Evolutionary conservation across 2,329 filamentous ascomycete species (phyloP).

Genomic region (Colletotrichum australisinense): DNA sequence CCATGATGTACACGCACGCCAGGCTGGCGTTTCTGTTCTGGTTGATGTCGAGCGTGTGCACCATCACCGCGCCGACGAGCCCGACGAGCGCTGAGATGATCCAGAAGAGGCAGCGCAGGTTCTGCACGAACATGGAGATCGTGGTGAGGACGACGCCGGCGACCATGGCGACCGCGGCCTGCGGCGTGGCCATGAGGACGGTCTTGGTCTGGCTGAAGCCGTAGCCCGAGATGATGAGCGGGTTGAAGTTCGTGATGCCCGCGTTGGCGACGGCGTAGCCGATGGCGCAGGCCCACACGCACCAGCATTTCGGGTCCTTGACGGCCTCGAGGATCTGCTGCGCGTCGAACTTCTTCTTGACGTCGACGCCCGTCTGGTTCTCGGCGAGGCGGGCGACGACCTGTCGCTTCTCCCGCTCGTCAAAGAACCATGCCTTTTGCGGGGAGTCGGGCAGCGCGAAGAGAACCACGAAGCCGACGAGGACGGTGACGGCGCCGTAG

Average conservation of each 20-base stretch:
- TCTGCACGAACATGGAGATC: conserved; percentile 42
- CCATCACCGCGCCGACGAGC: conserved; percentile 42
- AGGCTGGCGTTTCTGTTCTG: conserved; percentile 40
- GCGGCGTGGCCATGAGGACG: conserved; percentile 45
- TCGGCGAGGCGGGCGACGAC: conserved; percentile 77
- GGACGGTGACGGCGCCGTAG: conserved; percentile 69
- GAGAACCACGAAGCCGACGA: conserved; percentile 69
- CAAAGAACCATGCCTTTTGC: conserved; percentile 64
- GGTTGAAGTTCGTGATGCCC: conserved; percentile 73
- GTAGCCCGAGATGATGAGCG: conserved; percentile 71
- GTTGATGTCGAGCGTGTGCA: conserved; percentile 38
- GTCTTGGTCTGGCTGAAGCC: conserved; percentile 69
- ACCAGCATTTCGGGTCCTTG: conserved; percentile 63
- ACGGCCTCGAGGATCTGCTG: conserved; percentile 71
- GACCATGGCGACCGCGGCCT: conserved; percentile 47
- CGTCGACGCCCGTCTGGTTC: conserved; percentile 82
- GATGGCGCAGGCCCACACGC: conserved; percentile 71
- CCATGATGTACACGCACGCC: conserved; percentile 46
- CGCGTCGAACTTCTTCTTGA: conserved; percentile 72
- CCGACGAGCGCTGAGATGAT: conserved; percentile 39
- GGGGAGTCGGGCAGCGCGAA: conserved; percentile 68
- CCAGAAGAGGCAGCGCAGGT: conserved; percentile 46
- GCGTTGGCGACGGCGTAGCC: conserved; percentile 75
- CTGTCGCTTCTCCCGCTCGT: conserved; percentile 72
- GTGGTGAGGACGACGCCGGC: conserved; percentile 39